These are phyloP conservation scores for Craterostigma plantagineum DNA, from an alignment of 257 asterid species.

Conservation along the genomic window DNA sequence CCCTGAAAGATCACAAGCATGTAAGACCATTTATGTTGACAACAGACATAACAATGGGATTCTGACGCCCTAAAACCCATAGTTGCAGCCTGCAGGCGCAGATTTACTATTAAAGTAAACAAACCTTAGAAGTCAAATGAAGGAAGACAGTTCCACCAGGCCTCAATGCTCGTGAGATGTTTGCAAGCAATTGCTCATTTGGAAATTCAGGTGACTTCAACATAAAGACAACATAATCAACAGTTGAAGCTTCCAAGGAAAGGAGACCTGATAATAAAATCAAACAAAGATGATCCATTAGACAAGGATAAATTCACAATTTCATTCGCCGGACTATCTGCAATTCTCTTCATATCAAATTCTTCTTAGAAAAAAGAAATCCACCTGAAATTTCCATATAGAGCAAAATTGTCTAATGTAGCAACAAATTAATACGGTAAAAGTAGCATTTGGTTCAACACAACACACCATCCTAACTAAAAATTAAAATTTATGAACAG, in stretches of 20 bases:
- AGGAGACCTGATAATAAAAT: constrained; percentile 10
- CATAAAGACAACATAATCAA: constrained; percentile 30
- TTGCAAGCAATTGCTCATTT: constrained; percentile 30
- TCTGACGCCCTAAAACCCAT: neutral
- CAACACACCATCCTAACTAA: no score
- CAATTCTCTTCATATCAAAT: no score
- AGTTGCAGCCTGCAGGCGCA: neutral
- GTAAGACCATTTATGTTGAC: constrained; percentile 6
- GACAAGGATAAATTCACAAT: no score
- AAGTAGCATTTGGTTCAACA: no score
- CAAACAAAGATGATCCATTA: neutral
- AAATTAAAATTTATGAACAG: no score
- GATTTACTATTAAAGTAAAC: constrained; percentile 24
- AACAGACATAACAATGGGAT: neutral
- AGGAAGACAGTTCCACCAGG: constrained; percentile 59
- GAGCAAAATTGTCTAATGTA: no score
- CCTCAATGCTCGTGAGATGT: constrained; percentile 39
- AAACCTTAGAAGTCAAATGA: constrained; percentile 21
- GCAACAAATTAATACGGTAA: no score
- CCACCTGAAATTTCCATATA: no score
- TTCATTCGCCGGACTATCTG: no score
- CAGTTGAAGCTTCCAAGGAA: constrained; percentile 39
- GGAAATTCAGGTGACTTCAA: constrained; percentile 38
- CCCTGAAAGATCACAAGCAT: constrained; percentile 22
- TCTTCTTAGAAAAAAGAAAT: no score